phyloP scores from a whole-genome alignment of 225 moss, liverwort and hornwort genomes.

The Physcomitrellopsis africana region DNA sequence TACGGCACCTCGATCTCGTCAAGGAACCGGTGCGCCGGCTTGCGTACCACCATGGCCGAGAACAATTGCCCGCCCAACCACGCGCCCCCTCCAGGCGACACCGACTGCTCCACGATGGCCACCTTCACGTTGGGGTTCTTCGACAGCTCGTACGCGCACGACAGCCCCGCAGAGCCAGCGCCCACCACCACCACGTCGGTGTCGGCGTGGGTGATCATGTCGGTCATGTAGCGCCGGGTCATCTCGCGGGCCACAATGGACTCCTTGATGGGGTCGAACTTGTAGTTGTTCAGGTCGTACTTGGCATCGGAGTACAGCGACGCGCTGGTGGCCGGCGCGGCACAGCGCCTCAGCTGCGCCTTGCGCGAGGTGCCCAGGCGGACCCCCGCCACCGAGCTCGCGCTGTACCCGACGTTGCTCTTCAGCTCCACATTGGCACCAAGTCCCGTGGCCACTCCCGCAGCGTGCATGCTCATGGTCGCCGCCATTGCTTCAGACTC shows the following conservation, averaged over 20 bases:
- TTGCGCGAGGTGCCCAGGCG: not conserved
- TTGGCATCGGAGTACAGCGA: constrained; percentile 60
- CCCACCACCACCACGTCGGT: constrained; percentile 74
- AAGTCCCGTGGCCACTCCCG: not conserved
- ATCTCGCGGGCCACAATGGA: constrained; percentile 70
- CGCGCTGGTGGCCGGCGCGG: constrained; percentile 25
- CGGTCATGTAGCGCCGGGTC: constrained; percentile 82
- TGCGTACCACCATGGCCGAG: constrained; percentile 80
- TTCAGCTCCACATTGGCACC: not conserved
- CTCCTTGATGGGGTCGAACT: constrained; percentile 74
- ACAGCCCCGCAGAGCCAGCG: constrained; percentile 67
- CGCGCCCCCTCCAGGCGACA: constrained; percentile 75
- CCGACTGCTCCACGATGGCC: constrained; percentile 74
- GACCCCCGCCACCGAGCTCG: not conserved
- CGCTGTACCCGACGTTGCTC: constrained; percentile 1
- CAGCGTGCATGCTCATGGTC: not conserved
- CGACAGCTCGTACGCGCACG: constrained; percentile 70
- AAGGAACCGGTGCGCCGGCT: constrained; percentile 75
- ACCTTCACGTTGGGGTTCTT: constrained; percentile 82
- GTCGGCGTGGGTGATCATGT: constrained; percentile 82
- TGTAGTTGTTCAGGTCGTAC: constrained; percentile 68
- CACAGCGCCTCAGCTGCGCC: too few relatives aligned
- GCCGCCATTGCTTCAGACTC: constrained; percentile 20
- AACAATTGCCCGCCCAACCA: constrained; percentile 79
- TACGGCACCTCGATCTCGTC: constrained; percentile 69